These are phyloP conservation scores for Eutrema japonicum DNA, from an alignment of 345 rosid genomes.

Conservation along the genomic window DNA sequence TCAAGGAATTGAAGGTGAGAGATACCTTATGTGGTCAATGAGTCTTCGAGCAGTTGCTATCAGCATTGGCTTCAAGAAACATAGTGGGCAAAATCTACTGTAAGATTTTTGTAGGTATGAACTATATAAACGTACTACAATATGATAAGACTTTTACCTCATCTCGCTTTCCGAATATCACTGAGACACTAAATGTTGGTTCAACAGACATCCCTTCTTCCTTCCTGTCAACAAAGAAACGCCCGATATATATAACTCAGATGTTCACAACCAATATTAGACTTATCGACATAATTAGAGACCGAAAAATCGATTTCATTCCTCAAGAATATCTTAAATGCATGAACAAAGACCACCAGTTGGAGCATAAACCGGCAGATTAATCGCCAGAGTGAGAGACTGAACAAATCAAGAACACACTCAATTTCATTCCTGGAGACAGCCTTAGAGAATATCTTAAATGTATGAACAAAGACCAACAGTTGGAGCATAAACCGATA, in stretches of 20 bases:
- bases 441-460: too few species aligned
- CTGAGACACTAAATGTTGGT: conserved; percentile 82
- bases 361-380: background rate
- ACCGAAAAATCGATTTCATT: background rate
- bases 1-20: conserved; percentile 10
- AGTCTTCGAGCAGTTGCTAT: conserved; percentile 81
- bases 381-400: background rate
- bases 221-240: conserved; percentile 56
- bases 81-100: background rate
- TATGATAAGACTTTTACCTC: conserved; percentile 54
- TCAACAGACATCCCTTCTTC: conserved; percentile 80
- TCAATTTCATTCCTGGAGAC: background rate
- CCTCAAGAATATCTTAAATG: conserved; percentile 3
- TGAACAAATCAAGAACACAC: background rate
- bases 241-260: background rate
- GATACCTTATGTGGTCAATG: conserved; percentile 84
- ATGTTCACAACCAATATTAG: background rate
- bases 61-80: conserved; percentile 70
- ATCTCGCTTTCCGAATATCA: conserved; percentile 88
- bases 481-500: too few species aligned
- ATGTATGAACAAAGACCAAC: too few species aligned
- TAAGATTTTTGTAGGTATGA: conserved; percentile 12
- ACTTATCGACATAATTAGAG: background rate
- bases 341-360: background rate
- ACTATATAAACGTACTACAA: background rate